Evolutionary conservation across 2,329 filamentous ascomycete genomes (phyloP), one percentile per base, ranked within the genome.

Genomic region (Cercospora sp.): DNA sequence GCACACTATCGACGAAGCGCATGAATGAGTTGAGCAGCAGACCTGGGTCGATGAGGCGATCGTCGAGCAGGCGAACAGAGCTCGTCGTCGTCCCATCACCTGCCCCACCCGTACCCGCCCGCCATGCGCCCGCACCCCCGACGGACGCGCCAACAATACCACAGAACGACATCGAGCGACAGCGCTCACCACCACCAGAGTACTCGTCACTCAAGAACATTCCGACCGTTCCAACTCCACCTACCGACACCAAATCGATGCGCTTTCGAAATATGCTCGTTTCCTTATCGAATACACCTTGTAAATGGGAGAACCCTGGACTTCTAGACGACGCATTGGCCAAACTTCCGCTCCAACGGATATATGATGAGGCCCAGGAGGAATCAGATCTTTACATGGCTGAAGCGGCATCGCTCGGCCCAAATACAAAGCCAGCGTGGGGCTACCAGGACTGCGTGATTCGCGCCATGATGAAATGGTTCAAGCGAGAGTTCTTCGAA

Each of bases 361-460:
- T 99, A 74, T 98, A 98, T 80, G 87, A 90, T 72, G 93, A 97
- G 78, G 95, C 95, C 63, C 93, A 98, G 78, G 94, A 98, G 79
- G 94, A 98, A 80, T 89, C 88, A 72, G 93, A 97, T 78, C 89
- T 97, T 31, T 84, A 97, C 74, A 89, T 91, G 76, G 95, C 93
- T 36, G 90, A 97, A 79, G 94, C 94, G 33, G 91, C 91, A 77
- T 97, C 93, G 73, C 89, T 97, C 82, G 92, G 91, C 20, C 88
- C 91, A 66, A 91, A 90, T 65, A 74, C 74, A 53, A 91, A 91
- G 78, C 88, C 94, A 1, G 91, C 93, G 83, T 98, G 94, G 94
- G 94, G 94, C 66, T 97, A 98, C 78, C 94, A 98, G 80, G 95
- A 99, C 81, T 99, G 94, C 79, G 93, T 97, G 65, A 91, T 98